A percentile compares a stretch with the other conserved stretches of the same genome.
These are phyloP conservation scores for Fagopyrum tataricum DNA, from an alignment of 148 eudicot genomes.

Conservation along the genomic window DNA sequence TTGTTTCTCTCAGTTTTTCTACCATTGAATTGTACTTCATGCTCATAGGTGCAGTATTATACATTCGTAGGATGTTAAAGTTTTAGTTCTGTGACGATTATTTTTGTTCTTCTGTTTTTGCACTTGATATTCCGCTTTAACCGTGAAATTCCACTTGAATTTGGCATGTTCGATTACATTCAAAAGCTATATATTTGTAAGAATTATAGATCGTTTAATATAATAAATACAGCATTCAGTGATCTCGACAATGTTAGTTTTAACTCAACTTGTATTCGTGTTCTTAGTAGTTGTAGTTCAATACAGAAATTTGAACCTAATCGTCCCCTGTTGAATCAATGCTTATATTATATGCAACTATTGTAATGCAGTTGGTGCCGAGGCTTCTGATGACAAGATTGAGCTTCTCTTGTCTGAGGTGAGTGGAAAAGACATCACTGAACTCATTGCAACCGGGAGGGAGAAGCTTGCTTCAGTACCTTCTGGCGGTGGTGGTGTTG, in stretches of 20 bases:
- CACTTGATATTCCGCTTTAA: neutral
- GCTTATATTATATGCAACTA: too few relatives aligned
- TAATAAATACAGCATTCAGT: too few relatives aligned
- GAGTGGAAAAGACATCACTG: slow-evolving; percentile 43
- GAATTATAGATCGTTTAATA: too few relatives aligned
- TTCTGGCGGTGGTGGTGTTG: slow-evolving; percentile 47
- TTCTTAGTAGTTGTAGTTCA: too few relatives aligned
- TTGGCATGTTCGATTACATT: neutral
- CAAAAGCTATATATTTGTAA: too few relatives aligned
- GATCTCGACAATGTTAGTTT: too few relatives aligned
- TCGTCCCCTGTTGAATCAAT: too few relatives aligned
- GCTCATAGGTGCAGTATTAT: neutral
- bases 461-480: slow-evolving; percentile 63
- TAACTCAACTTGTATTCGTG: too few relatives aligned
- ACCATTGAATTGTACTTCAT: too few relatives aligned
- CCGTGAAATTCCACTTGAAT: neutral
- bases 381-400: slow-evolving; percentile 37
- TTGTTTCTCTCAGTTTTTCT: neutral
- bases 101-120: neutral
- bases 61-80: neutral
- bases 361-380: slow-evolving; percentile 36
- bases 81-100: neutral
- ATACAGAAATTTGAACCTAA: too few relatives aligned
- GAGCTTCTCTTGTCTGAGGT: slow-evolving; percentile 46
- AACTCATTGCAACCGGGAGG: slow-evolving; percentile 52